A percentile compares a stretch with the other conserved stretches of the same genome.
phyloP scores from a whole-genome alignment of 305 asterid genomes.

The Solanum chacoense region DNA sequence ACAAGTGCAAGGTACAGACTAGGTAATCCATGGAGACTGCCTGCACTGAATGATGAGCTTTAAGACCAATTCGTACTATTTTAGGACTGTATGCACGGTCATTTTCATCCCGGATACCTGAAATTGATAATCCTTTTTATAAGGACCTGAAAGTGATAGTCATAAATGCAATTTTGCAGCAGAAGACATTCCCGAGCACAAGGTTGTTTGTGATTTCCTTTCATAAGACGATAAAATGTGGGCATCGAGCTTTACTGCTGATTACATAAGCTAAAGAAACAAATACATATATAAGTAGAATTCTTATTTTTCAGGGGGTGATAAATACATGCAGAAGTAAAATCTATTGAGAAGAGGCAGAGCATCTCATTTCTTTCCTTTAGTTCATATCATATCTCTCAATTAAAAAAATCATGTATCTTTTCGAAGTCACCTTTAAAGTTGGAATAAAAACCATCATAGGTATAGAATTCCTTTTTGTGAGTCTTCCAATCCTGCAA shows the following conservation, averaged over 20 bases:
- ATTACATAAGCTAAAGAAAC: not conserved
- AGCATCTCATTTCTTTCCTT: not conserved
- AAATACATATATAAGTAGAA: not conserved
- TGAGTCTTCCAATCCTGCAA: not conserved
- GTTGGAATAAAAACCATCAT: not conserved
- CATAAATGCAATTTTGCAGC: not conserved
- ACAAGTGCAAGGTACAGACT: slow-evolving; percentile 30
- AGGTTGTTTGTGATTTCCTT: not conserved
- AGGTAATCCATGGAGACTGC: slow-evolving; percentile 96
- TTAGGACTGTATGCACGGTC: slow-evolving; percentile 81
- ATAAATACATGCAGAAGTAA: not conserved
- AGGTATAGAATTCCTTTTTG: not conserved
- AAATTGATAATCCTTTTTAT: slow-evolving; percentile 6
- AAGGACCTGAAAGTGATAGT: not conserved
- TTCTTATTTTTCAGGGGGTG: not conserved
- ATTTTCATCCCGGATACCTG: slow-evolving; percentile 95
- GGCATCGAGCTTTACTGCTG: not conserved
- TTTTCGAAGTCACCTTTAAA: not conserved
- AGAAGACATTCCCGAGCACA: not conserved
- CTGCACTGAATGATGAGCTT: slow-evolving; percentile 90
- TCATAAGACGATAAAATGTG: not conserved
- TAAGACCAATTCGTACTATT: slow-evolving; percentile 94
- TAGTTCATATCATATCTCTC: not conserved
- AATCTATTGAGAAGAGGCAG: not conserved
- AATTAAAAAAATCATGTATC: not conserved